These are phyloP conservation scores for Sequoiadendron giganteum DNA, from an alignment of 75 land plant species.

Conservation along the genomic window DNA sequence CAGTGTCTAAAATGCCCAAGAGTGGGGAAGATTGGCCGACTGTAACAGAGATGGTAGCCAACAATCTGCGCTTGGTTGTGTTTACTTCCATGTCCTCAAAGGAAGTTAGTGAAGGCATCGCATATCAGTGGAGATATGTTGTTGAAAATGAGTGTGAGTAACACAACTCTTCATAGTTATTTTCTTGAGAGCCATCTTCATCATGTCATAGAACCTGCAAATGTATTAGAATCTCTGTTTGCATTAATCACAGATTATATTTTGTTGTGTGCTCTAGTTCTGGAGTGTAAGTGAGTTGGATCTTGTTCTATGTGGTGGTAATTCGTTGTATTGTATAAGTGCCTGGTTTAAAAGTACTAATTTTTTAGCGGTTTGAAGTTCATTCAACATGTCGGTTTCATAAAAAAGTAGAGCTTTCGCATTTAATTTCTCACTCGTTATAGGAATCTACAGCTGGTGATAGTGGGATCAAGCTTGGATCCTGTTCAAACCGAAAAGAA, in stretches of 20 bases:
- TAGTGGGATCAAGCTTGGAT: slow-evolving; percentile 56
- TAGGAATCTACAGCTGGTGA: slow-evolving; percentile 65
- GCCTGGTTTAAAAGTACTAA: neutral
- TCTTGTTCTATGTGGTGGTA: neutral
- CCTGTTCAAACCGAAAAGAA: slow-evolving; percentile 45
- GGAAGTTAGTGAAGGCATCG: slow-evolving; percentile 81
- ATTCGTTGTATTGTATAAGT: neutral
- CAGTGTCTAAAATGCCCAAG: slow-evolving; percentile 70
- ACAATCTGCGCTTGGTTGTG: slow-evolving; percentile 66
- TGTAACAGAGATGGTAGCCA: slow-evolving; percentile 67
- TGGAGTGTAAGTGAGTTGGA: neutral
- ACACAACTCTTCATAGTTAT: neutral
- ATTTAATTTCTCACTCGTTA: neutral
- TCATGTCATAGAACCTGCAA: neutral
- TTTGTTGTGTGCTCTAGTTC: neutral
- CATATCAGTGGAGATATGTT: slow-evolving; percentile 84
- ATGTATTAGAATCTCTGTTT: neutral
- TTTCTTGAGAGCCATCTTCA: neutral
- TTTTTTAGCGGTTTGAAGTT: neutral
- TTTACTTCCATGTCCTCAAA: slow-evolving; percentile 74
- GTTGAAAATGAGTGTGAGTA: slow-evolving; percentile 82
- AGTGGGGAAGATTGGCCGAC: slow-evolving; percentile 84
- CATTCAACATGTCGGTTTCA: slow-evolving; percentile 7
- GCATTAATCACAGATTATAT: neutral
- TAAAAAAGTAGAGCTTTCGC: neutral